phyloP scores from a whole-genome alignment of 495 filamentous ascomycete genomes.

The Penicillium flavigenum region DNA sequence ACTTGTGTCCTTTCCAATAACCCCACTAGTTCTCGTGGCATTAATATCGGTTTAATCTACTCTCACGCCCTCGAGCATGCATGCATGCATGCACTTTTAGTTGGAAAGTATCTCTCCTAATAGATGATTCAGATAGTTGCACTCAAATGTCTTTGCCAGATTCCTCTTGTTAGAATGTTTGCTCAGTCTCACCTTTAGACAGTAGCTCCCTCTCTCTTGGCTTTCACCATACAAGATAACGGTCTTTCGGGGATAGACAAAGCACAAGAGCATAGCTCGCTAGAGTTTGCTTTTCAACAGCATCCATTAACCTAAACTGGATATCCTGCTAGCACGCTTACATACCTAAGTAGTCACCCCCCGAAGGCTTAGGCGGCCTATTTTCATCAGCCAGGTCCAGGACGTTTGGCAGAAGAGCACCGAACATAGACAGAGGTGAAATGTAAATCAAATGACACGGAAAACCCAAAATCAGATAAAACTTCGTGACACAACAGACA shows the following conservation, averaged over 20 bases:
- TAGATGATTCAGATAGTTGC: not conserved
- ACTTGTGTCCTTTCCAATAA: not conserved
- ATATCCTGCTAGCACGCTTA: slow-evolving; percentile 3
- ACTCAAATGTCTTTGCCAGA: not conserved
- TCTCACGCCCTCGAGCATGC: not conserved
- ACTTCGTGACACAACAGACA: not conserved
- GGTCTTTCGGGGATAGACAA: not conserved
- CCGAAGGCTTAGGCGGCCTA: not conserved
- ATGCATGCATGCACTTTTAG: not conserved
- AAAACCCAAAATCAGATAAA: not conserved
- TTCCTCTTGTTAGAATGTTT: not conserved
- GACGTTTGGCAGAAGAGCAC: not conserved
- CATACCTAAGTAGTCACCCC: not conserved
- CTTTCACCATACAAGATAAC: not conserved
- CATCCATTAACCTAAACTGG: not conserved
- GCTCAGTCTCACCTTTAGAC: not conserved
- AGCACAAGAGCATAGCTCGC: not conserved
- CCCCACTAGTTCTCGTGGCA: not conserved
- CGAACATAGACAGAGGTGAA: not conserved
- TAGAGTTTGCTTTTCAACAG: not conserved
- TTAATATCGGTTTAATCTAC: not conserved
- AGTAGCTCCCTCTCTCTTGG: not conserved
- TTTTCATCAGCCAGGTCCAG: not conserved
- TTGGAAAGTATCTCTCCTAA: not conserved
- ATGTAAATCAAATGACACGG: not conserved